Evolutionary conservation across 1,284 basidiomycete species (phyloP), one percentile per base, ranked within the genome.

Genomic region (Grifola frondosa): DNA sequence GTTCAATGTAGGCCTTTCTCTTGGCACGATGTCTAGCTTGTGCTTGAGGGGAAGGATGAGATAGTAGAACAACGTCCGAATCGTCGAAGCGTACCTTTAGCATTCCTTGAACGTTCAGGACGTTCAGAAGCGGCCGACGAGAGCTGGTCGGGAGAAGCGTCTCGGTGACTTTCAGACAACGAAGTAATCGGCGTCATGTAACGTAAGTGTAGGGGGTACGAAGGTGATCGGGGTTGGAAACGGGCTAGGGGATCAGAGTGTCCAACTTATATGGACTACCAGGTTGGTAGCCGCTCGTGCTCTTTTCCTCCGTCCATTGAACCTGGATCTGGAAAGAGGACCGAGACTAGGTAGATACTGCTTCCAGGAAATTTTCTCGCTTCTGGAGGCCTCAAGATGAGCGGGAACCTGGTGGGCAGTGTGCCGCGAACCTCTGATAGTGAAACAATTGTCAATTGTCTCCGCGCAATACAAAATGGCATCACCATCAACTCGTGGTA

Each of bases 11-110:
- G 10, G 90, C 91, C 72, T 94, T 94, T 66, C 91, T 78, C 68
- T 94, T 94, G 62, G 91, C 91, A 44, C 91, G 81, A 73, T 94
- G 91, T 57, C 91, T 74, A 40, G 91, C 89, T 70, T 95, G 91
- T 4, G 91, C 91, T 90, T 17, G 42, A 40, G 40, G 39, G 2
- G 26, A 19, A 6, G 28, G 31, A 26, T 28, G 44, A 15, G 13
- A 10, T 12, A 21, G 37, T 17, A 28, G 17, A 6, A 19, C 15
- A 32, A 19, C 20, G 3, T 13, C 31, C n/a, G 12, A 29, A 17
- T 10, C 36, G 26, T 17, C 13, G 15, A 16, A 24, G 43, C 52
- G 20, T 40, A 61, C 62, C 61, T 53, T 63, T 63, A 21, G 60
- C 61, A 40, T 61, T 63, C 36, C 57, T 46, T 69, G 82, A 84